Evolutionary conservation across 1,139 yeast species (phyloP).

Genomic region (Insectozyma bohioensis): DNA sequence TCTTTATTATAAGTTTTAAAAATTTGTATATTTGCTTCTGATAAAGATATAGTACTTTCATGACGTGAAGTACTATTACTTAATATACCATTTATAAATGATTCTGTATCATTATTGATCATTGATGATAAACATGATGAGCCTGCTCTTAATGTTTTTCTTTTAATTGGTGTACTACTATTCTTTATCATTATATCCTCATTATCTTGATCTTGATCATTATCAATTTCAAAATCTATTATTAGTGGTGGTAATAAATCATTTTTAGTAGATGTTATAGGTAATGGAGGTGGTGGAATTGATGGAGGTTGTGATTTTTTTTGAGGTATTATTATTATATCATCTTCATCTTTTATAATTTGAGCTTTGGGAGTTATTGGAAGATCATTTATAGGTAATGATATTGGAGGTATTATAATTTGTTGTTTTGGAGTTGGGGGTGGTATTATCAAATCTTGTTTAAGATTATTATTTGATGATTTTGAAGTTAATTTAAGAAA

Average conservation of each 20-base stretch:
- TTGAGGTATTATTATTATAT: not conserved
- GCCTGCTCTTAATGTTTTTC: no score
- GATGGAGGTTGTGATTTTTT: conserved; percentile 3
- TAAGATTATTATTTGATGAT: conserved; percentile 2
- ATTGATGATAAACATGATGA: no score
- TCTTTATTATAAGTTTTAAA: conserved; percentile 7
- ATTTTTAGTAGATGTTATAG: no score
- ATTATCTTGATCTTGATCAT: not conserved
- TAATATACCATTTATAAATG: conserved; percentile 15
- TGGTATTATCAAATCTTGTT: not conserved
- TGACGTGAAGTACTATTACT: conserved; percentile 23
- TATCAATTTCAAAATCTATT: conserved; percentile 9
- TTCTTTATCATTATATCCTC: conserved; percentile 1
- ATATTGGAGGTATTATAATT: not conserved
- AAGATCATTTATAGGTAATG: not conserved
- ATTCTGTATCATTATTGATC: conserved; percentile 4
- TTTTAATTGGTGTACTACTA: no score
- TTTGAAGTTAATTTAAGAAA: conserved; percentile 9
- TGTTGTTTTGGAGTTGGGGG: conserved; percentile 1
- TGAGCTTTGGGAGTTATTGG: conserved; percentile 3
- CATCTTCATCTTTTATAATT: not conserved
- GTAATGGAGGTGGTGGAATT: conserved; percentile 4
- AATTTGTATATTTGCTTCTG: conserved; percentile 24
- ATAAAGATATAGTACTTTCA: conserved; percentile 17
- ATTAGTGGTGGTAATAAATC: conserved; percentile 1